Evolutionary conservation across 2,329 filamentous ascomycete species (phyloP).

Genomic region (Didymella pinodella): DNA sequence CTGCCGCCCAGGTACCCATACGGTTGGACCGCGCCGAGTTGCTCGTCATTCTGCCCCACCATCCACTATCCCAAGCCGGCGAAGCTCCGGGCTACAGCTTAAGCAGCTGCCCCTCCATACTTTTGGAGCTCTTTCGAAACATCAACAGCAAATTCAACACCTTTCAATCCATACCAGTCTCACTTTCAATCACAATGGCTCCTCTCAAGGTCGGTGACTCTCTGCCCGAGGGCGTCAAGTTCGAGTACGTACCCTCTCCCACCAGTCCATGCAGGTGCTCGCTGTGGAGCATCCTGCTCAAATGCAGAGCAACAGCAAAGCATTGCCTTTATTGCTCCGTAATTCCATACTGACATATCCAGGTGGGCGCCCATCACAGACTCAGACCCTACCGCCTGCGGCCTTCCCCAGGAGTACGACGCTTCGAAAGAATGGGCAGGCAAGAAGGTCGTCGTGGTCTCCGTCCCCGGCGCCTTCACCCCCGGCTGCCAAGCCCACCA

Average conservation of each 20-base stretch:
- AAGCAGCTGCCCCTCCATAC: slow-evolving; percentile 24
- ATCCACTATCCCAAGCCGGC: slow-evolving; percentile 7
- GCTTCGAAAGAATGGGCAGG: slow-evolving; percentile 77
- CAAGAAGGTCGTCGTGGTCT: slow-evolving; percentile 76
- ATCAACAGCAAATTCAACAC: neutral
- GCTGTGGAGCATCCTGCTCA: neutral
- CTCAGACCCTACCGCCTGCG: slow-evolving; percentile 75
- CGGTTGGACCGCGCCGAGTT: slow-evolving; percentile 6
- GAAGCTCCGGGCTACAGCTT: slow-evolving; percentile 22
- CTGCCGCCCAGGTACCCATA: slow-evolving; percentile 20
- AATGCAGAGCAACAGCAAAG: neutral
- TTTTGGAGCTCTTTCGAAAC: slow-evolving; percentile 5
- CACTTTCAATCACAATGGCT: slow-evolving; percentile 58
- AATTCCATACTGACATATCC: slow-evolving; percentile 8
- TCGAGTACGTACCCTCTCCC: slow-evolving; percentile 64
- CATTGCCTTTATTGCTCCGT: neutral
- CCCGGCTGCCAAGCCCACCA: slow-evolving; percentile 84
- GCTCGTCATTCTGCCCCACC: slow-evolving; percentile 22
- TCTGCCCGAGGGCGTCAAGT: slow-evolving; percentile 82
- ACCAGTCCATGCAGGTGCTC: slow-evolving; percentile 14
- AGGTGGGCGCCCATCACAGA: slow-evolving; percentile 84
- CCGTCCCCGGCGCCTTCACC: slow-evolving; percentile 67
- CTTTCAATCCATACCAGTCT: neutral
- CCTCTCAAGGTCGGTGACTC: slow-evolving; percentile 80
- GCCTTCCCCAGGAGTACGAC: slow-evolving; percentile 78